Evolutionary conservation across 495 filamentous ascomycete species (phyloP).

Genomic region (Penicilliopsis zonata): DNA sequence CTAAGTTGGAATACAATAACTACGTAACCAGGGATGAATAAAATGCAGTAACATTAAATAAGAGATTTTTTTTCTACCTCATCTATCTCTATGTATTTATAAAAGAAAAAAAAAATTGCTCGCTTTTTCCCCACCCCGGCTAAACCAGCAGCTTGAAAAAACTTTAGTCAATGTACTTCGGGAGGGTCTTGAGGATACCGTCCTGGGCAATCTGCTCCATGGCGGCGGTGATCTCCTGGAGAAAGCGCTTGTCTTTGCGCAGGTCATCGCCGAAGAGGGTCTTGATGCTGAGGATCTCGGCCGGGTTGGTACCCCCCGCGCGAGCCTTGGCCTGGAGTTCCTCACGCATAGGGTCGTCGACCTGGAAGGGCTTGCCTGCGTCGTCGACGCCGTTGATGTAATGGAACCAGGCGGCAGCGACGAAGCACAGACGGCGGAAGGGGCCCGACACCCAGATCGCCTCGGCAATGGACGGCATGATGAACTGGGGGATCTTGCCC

Average conservation of each 20-base stretch:
- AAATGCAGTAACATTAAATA: no score
- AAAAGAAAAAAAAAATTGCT: conserved; percentile 11
- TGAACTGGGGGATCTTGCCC: conserved; percentile 39
- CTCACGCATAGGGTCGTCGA: conserved; percentile 33
- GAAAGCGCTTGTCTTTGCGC: conserved; percentile 26
- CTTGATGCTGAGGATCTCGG: conserved; percentile 26
- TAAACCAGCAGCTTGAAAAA: conserved; percentile 1
- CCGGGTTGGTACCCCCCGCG: conserved; percentile 22
- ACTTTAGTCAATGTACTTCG: conserved; percentile 33
- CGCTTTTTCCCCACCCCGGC: conserved; percentile 6
- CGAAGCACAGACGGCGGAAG: conserved; percentile 32
- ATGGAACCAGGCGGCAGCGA: conserved; percentile 33
- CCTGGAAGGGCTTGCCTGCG: conserved; percentile 20
- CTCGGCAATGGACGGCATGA: conserved; percentile 38
- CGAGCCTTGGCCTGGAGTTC: conserved; percentile 28
- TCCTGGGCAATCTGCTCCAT: conserved; percentile 30
- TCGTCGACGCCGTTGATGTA: conserved; percentile 34
- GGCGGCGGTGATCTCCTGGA: conserved; percentile 23
- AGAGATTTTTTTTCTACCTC: conserved; percentile 9
- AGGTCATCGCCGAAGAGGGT: conserved; percentile 35
- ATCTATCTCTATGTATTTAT: conserved; percentile 15
- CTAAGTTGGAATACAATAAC: no score
- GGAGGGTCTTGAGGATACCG: conserved; percentile 29
- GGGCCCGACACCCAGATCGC: conserved; percentile 31
- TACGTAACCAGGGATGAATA: no score